Conservation (phyloP, 2,329 filamentous ascomycete species). For the Clonostachys sp. region DNA sequence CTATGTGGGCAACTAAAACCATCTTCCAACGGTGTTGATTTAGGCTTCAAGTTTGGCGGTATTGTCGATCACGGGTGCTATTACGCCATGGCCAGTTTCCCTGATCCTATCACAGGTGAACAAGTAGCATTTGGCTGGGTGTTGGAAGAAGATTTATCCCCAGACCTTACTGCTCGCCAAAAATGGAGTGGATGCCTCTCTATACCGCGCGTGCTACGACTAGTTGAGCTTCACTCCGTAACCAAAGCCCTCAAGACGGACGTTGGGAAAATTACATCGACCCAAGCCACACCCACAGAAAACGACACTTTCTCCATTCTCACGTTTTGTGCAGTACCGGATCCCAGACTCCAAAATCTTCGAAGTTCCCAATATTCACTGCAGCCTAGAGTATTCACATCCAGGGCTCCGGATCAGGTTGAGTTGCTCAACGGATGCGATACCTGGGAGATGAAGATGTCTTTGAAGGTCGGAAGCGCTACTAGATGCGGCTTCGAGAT, state of each 20-base stretch:
- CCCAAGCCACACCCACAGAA: constrained; percentile 15
- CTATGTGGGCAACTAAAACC: constrained; percentile 9
- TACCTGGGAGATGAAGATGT: too few species aligned
- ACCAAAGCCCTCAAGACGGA: constrained; percentile 24
- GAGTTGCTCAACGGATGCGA: too few species aligned
- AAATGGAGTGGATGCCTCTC: constrained; percentile 45
- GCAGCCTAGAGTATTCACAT: constrained; percentile 15
- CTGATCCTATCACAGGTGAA: constrained; percentile 31
- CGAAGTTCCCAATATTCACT: constrained; percentile 10
- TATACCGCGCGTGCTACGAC: constrained; percentile 33
- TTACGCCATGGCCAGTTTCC: constrained; percentile 44
- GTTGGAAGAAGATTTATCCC: constrained; percentile 41
- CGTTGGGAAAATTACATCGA: constrained; percentile 32
- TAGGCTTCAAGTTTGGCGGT: constrained; percentile 27
- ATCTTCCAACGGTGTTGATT: constrained; percentile 18
- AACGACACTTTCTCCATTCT: constrained; percentile 24
- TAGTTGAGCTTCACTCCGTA: constrained; percentile 30
- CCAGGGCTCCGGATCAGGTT: too few species aligned
- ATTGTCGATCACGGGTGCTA: constrained; percentile 40
- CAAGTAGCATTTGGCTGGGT: constrained; percentile 44
- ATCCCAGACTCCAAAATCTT: constrained; percentile 12
- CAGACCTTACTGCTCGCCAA: constrained; percentile 32
- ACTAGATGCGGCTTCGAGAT: too few species aligned
- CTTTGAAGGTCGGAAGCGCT: too few species aligned
- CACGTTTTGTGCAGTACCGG: constrained; percentile 32